A percentile compares a stretch with the other conserved stretches of the same genome.
phyloP scores from a whole-genome alignment of 2,329 filamentous ascomycete genomes.

The Botrytis tulipae region DNA sequence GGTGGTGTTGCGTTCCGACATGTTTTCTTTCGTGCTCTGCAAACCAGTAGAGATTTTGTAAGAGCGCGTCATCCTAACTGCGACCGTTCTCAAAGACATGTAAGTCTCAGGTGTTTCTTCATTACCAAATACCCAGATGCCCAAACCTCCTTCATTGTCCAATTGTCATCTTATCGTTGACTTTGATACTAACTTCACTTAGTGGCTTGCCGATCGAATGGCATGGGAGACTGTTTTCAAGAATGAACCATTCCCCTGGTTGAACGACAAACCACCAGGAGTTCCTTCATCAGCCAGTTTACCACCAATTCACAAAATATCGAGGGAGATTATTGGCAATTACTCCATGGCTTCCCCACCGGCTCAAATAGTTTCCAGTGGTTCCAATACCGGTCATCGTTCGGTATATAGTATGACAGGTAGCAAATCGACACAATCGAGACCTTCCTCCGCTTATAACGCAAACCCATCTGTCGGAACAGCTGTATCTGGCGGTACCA shows the following conservation, averaged over 20 bases:
- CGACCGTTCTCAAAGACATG: conserved; percentile 8
- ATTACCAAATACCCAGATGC: too few relatives aligned
- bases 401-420: not conserved
- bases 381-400: too few relatives aligned
- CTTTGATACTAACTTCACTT: not conserved
- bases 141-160: not conserved
- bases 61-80: not conserved
- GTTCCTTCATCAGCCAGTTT: not conserved
- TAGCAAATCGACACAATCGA: not conserved
- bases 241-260: conserved; percentile 7
- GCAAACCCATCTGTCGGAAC: not conserved
- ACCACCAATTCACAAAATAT: not conserved
- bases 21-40: conserved; percentile 29
- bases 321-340: not conserved
- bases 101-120: not conserved
- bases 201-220: conserved; percentile 11
- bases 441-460: not conserved
- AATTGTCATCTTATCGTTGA: not conserved
- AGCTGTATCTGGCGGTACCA: too few relatives aligned
- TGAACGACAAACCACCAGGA: not conserved
- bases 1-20: conserved; percentile 18
- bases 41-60: conserved; percentile 24
- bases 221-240: conserved; percentile 8
- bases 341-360: not conserved
- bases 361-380: not conserved